phyloP scores from a whole-genome alignment of 1,284 basidiomycete genomes.

The Porogramme epimiltina region DNA sequence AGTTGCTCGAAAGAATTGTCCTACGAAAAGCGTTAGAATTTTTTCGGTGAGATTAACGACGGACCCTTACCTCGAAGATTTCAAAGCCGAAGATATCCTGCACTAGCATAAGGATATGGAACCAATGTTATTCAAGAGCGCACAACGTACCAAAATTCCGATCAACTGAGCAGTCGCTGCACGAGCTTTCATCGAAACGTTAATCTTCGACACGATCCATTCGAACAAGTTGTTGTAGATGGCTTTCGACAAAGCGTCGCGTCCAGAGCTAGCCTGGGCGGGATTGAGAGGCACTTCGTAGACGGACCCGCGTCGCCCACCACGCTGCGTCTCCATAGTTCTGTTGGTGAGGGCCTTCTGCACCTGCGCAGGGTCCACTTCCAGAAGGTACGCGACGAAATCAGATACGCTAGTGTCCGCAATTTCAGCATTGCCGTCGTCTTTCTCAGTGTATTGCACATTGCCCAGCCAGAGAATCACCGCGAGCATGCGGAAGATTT shows the following conservation, averaged over 20 bases:
- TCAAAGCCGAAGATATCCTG: constrained; percentile 98
- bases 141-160: constrained; percentile 78
- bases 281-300: constrained; percentile 98
- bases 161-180: constrained; percentile 81
- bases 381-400: constrained; percentile 95
- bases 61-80: constrained; percentile 79
- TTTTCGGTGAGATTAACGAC: background rate
- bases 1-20: constrained; percentile 99
- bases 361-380: constrained; percentile 77
- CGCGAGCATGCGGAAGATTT: constrained; percentile 94
- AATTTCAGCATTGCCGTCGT: constrained; percentile 87
- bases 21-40: constrained; percentile 37
- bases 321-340: constrained; percentile 91
- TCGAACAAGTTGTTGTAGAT: constrained; percentile 99
- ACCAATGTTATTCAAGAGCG: constrained; percentile 2
- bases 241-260: constrained; percentile 94
- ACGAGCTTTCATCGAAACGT: constrained; percentile 93
- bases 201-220: constrained; percentile 98
- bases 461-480: constrained; percentile 97
- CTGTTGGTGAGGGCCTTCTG: constrained; percentile 87
- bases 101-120: background rate
- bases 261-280: constrained; percentile 85
- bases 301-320: constrained; percentile 90
- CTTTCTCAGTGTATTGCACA: constrained; percentile 85
- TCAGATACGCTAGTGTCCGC: constrained; percentile 90